Evolutionary conservation across 345 rosid species (phyloP), one percentile per base, ranked within the genome.

Genomic region (Populus deltoides): DNA sequence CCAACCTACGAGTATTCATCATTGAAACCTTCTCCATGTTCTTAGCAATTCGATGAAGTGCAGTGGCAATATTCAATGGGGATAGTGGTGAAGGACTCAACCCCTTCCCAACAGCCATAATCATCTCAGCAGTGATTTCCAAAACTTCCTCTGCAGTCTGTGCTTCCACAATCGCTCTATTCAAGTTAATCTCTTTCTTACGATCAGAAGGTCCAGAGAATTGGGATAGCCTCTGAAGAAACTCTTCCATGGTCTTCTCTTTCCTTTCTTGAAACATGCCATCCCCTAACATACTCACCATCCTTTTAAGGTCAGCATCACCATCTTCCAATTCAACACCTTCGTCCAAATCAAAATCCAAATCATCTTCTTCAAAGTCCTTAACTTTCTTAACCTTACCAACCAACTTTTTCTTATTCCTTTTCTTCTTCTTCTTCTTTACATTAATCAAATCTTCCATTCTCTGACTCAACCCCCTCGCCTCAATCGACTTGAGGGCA

Each of bases 1-100:
- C 90, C 78, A 95, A 77, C 84, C 97, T 85, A 55, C 81, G 95
- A 68, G 89, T 82, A 77, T 74, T 89, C 81, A 77, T 74, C 98
- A 93, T 93, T 1, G 94, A 92, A 66, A 89, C 92, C 84, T 92
- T 90, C 88, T 95, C 99, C 98, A 95, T 93, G 85, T 90, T 93
- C 92, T 91, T 93, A 59, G 97, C 97, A 75, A 95, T 92, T 66
- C 98, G 86, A 80, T 93, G 97, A 66, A 95, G 90, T 5, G 94
- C 91, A 71, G 97, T 93, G 71, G 98, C 94, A 77, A 93, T 84
- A 81, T 95, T 92, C 78, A 95, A 27, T 35, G 98, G 97, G 33
- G 97, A 88, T n/a, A 93, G 83, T 0, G 97, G 98, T 2, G 94
- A 93, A 71, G 98, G 99, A 57, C 88, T 92, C 84, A 95, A 81